Conservation (phyloP, 108 stramenopile genomes). For the Stephanodiscus triporus region DNA sequence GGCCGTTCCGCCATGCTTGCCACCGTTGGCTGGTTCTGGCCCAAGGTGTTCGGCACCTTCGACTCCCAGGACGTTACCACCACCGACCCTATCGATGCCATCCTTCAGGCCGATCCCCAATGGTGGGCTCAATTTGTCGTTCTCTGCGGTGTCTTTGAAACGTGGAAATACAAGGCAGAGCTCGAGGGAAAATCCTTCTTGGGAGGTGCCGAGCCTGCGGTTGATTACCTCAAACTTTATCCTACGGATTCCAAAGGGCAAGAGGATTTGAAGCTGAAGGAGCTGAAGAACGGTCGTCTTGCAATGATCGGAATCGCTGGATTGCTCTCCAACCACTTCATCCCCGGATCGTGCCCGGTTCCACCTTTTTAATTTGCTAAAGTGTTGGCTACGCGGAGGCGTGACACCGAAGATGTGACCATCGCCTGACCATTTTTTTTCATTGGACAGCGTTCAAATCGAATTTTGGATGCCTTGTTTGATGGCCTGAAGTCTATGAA, state of each 20-base stretch:
- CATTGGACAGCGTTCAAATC: neutral
- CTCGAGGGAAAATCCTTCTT: slow-evolving; percentile 81
- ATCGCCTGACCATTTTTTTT: neutral
- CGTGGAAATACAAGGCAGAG: slow-evolving; percentile 82
- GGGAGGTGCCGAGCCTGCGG: slow-evolving; percentile 80
- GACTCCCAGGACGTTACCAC: slow-evolving; percentile 74
- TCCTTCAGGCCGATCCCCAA: slow-evolving; percentile 86
- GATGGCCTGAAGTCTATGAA: neutral
- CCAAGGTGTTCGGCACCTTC: slow-evolving; percentile 77
- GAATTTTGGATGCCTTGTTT: neutral
- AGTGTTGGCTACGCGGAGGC: neutral
- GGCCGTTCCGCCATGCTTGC: slow-evolving; percentile 92
- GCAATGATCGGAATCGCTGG: slow-evolving; percentile 94
- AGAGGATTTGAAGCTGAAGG: slow-evolving; percentile 85
- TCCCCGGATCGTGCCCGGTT: slow-evolving; percentile 88
- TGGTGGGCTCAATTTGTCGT: slow-evolving; percentile 94
- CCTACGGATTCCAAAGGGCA: slow-evolving; percentile 57
- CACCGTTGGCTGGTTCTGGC: slow-evolving; percentile 83
- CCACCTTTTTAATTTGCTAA: slow-evolving; percentile 12
- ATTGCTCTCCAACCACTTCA: slow-evolving; percentile 83
- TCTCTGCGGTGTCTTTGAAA: slow-evolving; percentile 87
- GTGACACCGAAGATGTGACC: neutral
- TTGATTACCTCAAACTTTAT: slow-evolving; percentile 86
- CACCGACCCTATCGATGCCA: slow-evolving; percentile 89
- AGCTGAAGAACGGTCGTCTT: slow-evolving; percentile 92